Evolutionary conservation across 768 basidiomycete genomes (phyloP), one percentile per base, ranked within the genome.

Genomic region (Plicaturopsis crispa): DNA sequence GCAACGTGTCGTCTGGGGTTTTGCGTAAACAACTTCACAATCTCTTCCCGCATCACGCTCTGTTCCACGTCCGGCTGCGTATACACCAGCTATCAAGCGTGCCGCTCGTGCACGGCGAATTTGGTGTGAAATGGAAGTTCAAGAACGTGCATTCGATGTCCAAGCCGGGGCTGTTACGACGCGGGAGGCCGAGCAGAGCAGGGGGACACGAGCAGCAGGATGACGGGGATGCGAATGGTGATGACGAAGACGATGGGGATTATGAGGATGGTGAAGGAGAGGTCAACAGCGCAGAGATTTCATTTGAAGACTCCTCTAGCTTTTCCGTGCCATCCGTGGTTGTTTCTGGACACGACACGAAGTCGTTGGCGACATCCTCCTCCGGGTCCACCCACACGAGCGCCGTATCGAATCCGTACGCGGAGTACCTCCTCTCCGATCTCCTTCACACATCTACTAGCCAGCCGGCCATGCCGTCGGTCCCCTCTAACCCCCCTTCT

Each of bases 21-120:
- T 82, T n/a, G n/a, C 76, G 75, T 31, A 69, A 74, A 0, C 79
- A 78, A 37, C 59, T 82, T 1, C 67, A 70, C 20, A 73, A 79
- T 21, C 66, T 83, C 36, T 61, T 83, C 6, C 78, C 80, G 8
- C 65, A 70, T 26, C 80, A 85, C 50, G 73, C 82, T 3, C 67
- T 73, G 36, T 86, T 88, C 59, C 70, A 73, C 38, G 73, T 76
- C 20, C 63, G 65, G 8, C 51, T 87, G 30, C 62, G 65, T 14
- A 65, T 86, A 26, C 80, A 85, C 58, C 73, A 84, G 47, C 69
- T 88, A 16, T 67, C 72, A 14, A 80, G 75, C 46, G 78, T 88
- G 0, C 85, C 85, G 0, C 73, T 85, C 41, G 73, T 85, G 23
- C 61, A 65, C 30, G 84, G 84, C 45, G 72, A 83, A 50, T 85